Base-by-base conservation (phyloP, 2,329 filamentous ascomycete genomes). In the Botrytis cinerea region DNA sequence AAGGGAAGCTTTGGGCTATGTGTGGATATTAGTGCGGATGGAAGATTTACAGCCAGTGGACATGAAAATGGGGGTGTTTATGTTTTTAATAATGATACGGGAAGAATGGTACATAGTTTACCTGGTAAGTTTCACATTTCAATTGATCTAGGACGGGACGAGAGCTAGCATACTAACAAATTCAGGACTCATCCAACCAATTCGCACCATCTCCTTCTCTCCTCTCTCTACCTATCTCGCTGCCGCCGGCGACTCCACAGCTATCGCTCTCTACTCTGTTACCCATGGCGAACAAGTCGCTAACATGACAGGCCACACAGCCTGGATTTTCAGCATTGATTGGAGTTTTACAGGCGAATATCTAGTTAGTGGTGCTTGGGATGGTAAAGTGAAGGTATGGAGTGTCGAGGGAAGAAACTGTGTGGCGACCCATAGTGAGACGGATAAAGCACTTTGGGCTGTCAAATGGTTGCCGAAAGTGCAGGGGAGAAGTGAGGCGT, bases 361-460 rank as follows among this genome's bases (percentile, higher is more conserved):
- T 82, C 85, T 99, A 20, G 86, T 98, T 4, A 97, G 92, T 80
- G 93, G 94, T 66, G 90, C 92, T 1, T 94, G 97, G 82, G 95
- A 98, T 80, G 95, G 96, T 54, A 98, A 97, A 82, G 93, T 93
- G 75, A 98, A 97, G 83, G 93, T 98, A 45, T 99, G 96, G 96
- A 95, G 93, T 45, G 89, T 98, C 74, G 94, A 97, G 79, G 89
- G 91, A 48, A 88, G 90, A 73, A 87, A 87, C 7, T 98, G 96
- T 81, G 96, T 99, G 62, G 94, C 95, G 20, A 99, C 96, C 16
- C 94, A 97, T 81, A 95, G 92, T 73, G 95, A 98, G 84, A 94
- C 93, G 9, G 95, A 95, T 76, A 92, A 93, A 83, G 88, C 91
- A 0, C 81, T 98, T 4, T 98, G 95, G 92, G 89, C 90, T 72